Percentiles rank a stretch among this genome's conserved stretches.
phyloP scores from a whole-genome alignment of 768 basidiomycete genomes.

The Mycena indigotica region DNA sequence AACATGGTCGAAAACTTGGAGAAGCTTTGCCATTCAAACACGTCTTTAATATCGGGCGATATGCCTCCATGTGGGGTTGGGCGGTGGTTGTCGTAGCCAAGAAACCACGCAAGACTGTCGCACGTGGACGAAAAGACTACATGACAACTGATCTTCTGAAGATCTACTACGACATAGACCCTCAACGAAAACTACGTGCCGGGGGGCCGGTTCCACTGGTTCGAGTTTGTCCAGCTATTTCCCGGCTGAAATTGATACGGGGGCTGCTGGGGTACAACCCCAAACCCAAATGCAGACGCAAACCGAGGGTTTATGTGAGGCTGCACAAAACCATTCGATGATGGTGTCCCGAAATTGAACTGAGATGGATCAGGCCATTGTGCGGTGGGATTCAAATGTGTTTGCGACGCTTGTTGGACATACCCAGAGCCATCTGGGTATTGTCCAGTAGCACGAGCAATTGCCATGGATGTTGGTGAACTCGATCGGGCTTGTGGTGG shows the following conservation, averaged over 20 bases:
- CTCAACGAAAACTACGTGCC: not conserved
- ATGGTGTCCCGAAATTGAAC: slow-evolving; percentile 16
- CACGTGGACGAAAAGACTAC: not conserved
- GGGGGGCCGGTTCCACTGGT: not conserved
- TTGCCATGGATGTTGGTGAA: slow-evolving; percentile 50
- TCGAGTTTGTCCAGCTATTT: too few species aligned
- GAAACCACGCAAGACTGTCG: not conserved
- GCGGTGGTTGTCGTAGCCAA: slow-evolving; percentile 3
- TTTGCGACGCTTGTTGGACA: not conserved
- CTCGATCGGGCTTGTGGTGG: slow-evolving; percentile 28
- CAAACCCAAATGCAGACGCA: slow-evolving; percentile 63
- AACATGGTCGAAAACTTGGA: slow-evolving; percentile 1
- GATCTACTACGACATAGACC: not conserved
- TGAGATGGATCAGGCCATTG: slow-evolving; percentile 18
- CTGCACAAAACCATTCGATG: slow-evolving; percentile 45
- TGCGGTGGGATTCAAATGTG: too few species aligned
- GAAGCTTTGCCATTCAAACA: not conserved
- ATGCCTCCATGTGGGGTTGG: not conserved
- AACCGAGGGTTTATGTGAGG: slow-evolving; percentile 87
- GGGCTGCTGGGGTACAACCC: slow-evolving; percentile 33
- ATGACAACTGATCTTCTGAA: too few species aligned
- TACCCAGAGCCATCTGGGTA: slow-evolving; percentile 28
- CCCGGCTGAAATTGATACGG: slow-evolving; percentile 18
- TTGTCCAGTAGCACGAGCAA: slow-evolving; percentile 50
- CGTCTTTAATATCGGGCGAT: slow-evolving; percentile 4